These are phyloP conservation scores for Pelargonium cotyledonis DNA, from an alignment of 441 rosid species.

Conservation along the genomic window DNA sequence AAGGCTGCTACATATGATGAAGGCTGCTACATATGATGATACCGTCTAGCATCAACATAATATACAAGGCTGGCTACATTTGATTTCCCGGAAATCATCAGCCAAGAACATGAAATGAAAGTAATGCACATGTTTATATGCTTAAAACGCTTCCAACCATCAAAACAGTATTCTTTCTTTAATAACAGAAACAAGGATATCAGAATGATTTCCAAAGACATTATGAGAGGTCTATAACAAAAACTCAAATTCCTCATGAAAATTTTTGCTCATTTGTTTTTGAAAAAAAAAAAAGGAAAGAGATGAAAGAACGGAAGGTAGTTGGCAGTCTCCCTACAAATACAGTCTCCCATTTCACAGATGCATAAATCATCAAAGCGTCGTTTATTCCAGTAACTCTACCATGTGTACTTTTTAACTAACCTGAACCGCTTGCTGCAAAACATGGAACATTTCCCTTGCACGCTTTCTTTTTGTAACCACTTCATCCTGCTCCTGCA, in stretches of 20 bases:
- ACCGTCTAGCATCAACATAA: neutral
- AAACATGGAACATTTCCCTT: constrained; percentile 22
- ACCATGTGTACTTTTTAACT: constrained; percentile 12
- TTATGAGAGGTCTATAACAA: neutral
- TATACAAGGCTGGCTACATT: neutral
- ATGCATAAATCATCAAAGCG: neutral
- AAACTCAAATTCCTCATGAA: neutral
- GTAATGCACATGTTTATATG: neutral
- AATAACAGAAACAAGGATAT: neutral
- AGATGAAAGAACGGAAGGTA: neutral
- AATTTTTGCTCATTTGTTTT: neutral
- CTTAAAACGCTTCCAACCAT: neutral
- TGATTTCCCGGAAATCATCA: neutral
- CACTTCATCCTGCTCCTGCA: constrained; percentile 31
- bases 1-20: neutral
- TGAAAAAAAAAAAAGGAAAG: neutral
- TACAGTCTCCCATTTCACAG: neutral
- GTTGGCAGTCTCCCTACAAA: neutral
- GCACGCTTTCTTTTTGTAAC: constrained; percentile 24
- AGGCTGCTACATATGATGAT: neutral
- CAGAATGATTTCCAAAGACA: neutral
- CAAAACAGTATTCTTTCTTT: neutral
- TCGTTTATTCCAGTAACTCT: neutral
- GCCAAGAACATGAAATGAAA: neutral
- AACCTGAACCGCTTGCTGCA: constrained; percentile 40